A percentile compares a stretch with the other conserved stretches of the same genome.
phyloP scores from a whole-genome alignment of 371 early-diverging fungal species.

The Mortierella sp. region DNA sequence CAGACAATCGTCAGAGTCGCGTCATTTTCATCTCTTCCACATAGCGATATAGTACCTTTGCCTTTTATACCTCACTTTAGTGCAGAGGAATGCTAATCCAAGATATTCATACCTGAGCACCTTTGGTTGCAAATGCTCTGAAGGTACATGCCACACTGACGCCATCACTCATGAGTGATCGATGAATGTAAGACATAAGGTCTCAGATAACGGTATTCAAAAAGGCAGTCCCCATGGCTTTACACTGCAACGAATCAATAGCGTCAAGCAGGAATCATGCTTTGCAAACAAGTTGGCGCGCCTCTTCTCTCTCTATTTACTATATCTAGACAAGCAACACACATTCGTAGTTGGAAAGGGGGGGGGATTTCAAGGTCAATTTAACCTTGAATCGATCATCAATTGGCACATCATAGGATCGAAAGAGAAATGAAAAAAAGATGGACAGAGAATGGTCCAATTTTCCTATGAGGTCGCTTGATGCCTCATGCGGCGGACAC shows the following conservation, averaged over 20 bases:
- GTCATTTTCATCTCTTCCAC: too few species aligned
- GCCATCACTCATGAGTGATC: too few species aligned
- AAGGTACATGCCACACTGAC: not conserved
- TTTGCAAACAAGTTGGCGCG: too few species aligned
- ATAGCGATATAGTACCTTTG: not conserved
- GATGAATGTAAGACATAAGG: not conserved
- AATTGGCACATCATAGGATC: not conserved
- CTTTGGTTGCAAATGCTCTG: too few species aligned
- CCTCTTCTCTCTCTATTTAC: not conserved
- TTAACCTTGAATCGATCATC: not conserved
- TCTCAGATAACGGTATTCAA: too few species aligned
- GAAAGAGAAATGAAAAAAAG: not conserved
- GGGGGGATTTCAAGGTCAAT: not conserved
- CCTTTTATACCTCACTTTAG: too few species aligned
- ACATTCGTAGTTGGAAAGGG: not conserved
- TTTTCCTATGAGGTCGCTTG: not conserved
- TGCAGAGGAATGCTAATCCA: not conserved
- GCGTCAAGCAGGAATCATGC: too few species aligned
- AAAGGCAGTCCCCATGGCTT: too few species aligned
- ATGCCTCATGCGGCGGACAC: not conserved
- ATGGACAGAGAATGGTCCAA: not conserved
- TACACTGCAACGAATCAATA: too few species aligned
- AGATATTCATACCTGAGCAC: not conserved
- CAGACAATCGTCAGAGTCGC: too few species aligned
- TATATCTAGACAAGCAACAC: not conserved